phyloP scores from a whole-genome alignment of 176 grass and related monocot species.

The Musa itinerans region DNA sequence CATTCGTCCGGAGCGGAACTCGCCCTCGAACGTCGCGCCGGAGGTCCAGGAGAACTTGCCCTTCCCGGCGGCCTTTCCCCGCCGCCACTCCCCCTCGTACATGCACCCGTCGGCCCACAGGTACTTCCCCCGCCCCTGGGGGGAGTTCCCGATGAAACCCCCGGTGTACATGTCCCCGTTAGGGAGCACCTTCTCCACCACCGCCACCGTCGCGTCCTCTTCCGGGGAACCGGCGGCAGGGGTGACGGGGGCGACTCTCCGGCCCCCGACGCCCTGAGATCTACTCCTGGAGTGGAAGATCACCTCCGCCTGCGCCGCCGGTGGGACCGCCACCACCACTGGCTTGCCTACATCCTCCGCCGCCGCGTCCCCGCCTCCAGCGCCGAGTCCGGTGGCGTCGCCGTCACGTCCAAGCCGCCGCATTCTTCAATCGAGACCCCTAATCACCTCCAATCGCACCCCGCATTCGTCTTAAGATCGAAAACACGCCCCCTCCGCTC shows the following conservation, averaged over 20 bases:
- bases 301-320: no score
- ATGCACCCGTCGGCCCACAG: slow-evolving; percentile 79
- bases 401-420: background rate
- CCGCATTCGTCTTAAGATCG: background rate
- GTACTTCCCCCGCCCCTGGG: slow-evolving; percentile 87
- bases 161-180: slow-evolving; percentile 70
- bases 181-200: slow-evolving; percentile 63
- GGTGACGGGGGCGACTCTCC: slow-evolving; percentile 64
- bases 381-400: background rate
- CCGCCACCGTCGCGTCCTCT: slow-evolving; percentile 8
- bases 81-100: slow-evolving; percentile 84
- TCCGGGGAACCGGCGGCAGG: slow-evolving; percentile 35
- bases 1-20: slow-evolving; percentile 76
- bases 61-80: slow-evolving; percentile 72
- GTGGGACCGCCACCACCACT: background rate
- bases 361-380: background rate
- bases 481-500: background rate
- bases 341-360: background rate
- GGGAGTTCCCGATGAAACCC: slow-evolving; percentile 38
- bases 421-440: background rate
- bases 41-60: slow-evolving; percentile 90
- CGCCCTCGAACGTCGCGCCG: slow-evolving; percentile 78
- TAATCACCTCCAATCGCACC: background rate
- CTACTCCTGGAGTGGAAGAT: background rate
- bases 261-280: background rate